A percentile compares a stretch with the other conserved stretches of the same genome.
Conservation (phyloP, 495 filamentous ascomycete genomes). For the Penicillium malachiteum region DNA sequence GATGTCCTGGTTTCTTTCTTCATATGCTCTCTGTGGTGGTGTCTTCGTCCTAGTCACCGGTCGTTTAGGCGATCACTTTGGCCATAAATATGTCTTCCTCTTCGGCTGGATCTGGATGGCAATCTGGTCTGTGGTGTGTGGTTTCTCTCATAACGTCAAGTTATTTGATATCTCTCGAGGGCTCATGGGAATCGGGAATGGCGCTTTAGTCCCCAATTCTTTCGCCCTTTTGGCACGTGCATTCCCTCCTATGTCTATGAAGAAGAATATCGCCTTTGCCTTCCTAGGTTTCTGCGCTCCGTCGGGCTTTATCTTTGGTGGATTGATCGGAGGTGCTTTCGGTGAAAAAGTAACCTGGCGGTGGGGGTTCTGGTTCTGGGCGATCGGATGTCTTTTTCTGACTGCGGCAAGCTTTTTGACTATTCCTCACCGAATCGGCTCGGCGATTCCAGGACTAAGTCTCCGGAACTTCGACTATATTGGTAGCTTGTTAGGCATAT, state of each 20-base stretch:
- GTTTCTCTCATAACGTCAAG: constrained; percentile 37
- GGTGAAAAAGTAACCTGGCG: constrained; percentile 55
- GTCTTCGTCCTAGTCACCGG: constrained; percentile 59
- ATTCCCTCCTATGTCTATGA: constrained; percentile 42
- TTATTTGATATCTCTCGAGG: constrained; percentile 56
- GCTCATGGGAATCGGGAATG: constrained; percentile 57
- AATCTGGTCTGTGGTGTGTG: constrained; percentile 48
- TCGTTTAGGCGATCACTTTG: constrained; percentile 54
- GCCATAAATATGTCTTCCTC: constrained; percentile 54
- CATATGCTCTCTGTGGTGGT: constrained; percentile 54
- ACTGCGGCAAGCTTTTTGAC: constrained; percentile 34
- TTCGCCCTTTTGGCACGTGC: constrained; percentile 56
- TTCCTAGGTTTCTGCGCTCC: constrained; percentile 60
- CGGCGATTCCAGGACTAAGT: constrained; percentile 13
- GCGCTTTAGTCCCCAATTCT: constrained; percentile 56
- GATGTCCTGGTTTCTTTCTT: constrained; percentile 52
- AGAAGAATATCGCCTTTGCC: constrained; percentile 60
- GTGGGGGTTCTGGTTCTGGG: constrained; percentile 59
- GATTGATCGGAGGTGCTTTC: constrained; percentile 45
- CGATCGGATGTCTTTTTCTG: constrained; percentile 50
- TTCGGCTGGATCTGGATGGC: constrained; percentile 55
- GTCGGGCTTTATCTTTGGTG: constrained; percentile 47
- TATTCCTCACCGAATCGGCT: constrained; percentile 24
- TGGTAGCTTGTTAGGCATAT: constrained; percentile 41
- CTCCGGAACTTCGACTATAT: constrained; percentile 41